Conservation (phyloP, 1,284 basidiomycete species). For the Leccinum variabile region DNA sequence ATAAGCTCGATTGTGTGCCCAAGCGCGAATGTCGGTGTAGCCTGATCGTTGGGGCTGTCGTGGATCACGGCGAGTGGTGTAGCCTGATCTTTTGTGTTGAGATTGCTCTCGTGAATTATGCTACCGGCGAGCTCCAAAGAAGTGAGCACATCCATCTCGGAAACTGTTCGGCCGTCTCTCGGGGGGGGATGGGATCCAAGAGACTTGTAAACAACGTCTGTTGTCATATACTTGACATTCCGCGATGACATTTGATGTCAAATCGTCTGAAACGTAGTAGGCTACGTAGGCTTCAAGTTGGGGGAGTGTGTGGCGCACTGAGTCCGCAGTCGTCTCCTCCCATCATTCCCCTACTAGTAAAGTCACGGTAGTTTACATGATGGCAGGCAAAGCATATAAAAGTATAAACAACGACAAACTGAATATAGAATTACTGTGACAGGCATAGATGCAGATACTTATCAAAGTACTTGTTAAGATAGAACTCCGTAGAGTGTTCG, state of each 20-base stretch:
- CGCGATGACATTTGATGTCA: neutral
- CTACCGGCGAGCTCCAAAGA: neutral
- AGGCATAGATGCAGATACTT: neutral
- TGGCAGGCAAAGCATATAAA: neutral
- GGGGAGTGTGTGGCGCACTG: neutral
- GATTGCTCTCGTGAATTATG: neutral
- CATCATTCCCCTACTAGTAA: neutral
- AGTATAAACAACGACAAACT: no score
- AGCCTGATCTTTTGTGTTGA: neutral
- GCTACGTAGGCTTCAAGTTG: no score
- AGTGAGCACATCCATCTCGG: neutral
- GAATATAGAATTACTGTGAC: neutral
- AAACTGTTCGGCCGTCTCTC: neutral
- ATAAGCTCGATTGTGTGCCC: neutral
- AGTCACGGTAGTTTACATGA: neutral
- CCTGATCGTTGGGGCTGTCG: neutral
- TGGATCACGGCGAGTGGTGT: neutral
- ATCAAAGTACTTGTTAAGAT: neutral
- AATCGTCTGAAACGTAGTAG: neutral
- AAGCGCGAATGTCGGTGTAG: neutral
- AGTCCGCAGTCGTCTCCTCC: neutral
- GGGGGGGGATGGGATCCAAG: neutral
- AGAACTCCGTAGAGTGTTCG: neutral
- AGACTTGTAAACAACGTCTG: neutral
- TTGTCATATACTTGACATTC: neutral